Base-by-base conservation (phyloP, 305 asterid species). In the Fraxinus floribunda region DNA sequence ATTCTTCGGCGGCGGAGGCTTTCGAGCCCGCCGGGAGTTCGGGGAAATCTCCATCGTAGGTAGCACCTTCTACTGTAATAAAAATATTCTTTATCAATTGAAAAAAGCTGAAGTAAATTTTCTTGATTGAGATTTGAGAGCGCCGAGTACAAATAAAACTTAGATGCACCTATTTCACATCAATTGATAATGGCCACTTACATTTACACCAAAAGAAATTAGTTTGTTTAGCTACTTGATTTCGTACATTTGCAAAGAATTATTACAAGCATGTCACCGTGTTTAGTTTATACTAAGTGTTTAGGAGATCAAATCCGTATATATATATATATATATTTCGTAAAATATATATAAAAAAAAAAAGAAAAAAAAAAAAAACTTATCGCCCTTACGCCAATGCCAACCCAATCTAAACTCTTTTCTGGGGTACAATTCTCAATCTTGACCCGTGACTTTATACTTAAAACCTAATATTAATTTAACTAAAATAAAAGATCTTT, bases 41-140 rank as follows among this genome's bases (percentile, higher is more conserved):
- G 97, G 92, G 71, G 97, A 90, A 89, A 87, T 82, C 76, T 94
- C 94, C 99, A 95, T 95, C 77, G 78, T 35, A 36, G 34, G 57
- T 64, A 64, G 68, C 71, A 1, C 72, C 85, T n/a, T 44, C 11
- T 2, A 44, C 52, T 44, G 52, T 44, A 44, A 44, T 2, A 44
- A 44, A 44, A 44, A 44, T 44, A 44, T 44, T 44, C 52, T 44
- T 44, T 44, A 44, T 44, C 52, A 11, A 44, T 44, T 10, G 16
- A 15, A 15, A 49, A 49, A 49, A 16, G 5, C 62, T 49, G 60
- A 49, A 49, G 57, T 46, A 39, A 7, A 46, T 11, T 46, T 46
- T 46, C 57, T 46, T 3, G 57, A 46, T 46, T 46, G 57, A 46
- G 57, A 46, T 46, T 46, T 46, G 57, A 46, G 16, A 44, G 30